A percentile compares a stretch with the other conserved stretches of the same genome.
Evolutionary conservation across 805 yeast genomes (phyloP).

Genomic region (Suhomyces canberraensis): DNA sequence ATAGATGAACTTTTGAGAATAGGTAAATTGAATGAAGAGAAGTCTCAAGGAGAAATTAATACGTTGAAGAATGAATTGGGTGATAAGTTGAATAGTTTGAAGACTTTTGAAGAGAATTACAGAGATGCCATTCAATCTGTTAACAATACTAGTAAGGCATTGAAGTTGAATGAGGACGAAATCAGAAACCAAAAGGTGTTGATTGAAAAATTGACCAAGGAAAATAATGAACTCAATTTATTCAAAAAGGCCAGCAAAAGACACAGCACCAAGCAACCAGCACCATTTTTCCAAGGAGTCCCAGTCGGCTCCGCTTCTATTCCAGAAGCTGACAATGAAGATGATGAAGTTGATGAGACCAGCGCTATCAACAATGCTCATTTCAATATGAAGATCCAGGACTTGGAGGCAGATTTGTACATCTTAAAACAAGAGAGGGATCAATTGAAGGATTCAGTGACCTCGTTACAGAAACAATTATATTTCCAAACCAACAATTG

Average conservation of each 20-base stretch:
- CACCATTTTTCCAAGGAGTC: slow-evolving; percentile 21
- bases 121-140: slow-evolving; percentile 69
- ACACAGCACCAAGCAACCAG: slow-evolving; percentile 24
- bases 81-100: slow-evolving; percentile 27
- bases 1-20: slow-evolving; percentile 52
- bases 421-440: slow-evolving; percentile 83
- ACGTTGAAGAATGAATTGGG: slow-evolving; percentile 36
- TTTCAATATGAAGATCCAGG: slow-evolving; percentile 72
- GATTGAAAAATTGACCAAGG: slow-evolving; percentile 55
- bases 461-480: slow-evolving; percentile 57
- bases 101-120: slow-evolving; percentile 59
- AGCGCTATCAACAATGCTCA: slow-evolving; percentile 45
- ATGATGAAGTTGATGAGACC: slow-evolving; percentile 15
- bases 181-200: slow-evolving; percentile 55
- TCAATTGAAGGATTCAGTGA: slow-evolving; percentile 61
- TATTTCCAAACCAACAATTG: slow-evolving; percentile 16
- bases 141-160: slow-evolving; percentile 70
- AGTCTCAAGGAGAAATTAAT: slow-evolving; percentile 24
- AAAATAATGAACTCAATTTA: slow-evolving; percentile 66
- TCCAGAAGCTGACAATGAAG: slow-evolving; percentile 21
- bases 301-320: slow-evolving; percentile 7
- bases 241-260: slow-evolving; percentile 44
- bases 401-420: slow-evolving; percentile 78
- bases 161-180: slow-evolving; percentile 71
- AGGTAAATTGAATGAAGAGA: slow-evolving; percentile 35